Percentiles rank a stretch among this genome's conserved stretches.
phyloP scores from a whole-genome alignment of 73 alveolate genomes.

The Paramecium tetraurelia region DNA sequence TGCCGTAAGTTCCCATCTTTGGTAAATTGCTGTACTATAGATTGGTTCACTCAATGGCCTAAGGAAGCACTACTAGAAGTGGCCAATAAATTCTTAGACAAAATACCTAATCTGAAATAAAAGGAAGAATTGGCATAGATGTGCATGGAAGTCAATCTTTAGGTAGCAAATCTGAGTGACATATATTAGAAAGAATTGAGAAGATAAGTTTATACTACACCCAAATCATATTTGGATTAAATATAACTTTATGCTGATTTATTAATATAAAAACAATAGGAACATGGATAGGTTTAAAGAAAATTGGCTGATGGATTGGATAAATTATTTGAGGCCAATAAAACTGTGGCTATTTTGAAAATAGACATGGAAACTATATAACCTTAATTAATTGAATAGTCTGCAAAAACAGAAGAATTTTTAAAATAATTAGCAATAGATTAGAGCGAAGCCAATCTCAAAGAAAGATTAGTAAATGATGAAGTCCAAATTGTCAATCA shows the following conservation, averaged over 20 bases:
- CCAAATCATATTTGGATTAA: conserved; percentile 83
- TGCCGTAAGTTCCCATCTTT: conserved; percentile 95
- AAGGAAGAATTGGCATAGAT: conserved; percentile 63
- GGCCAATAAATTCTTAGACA: conserved; percentile 63
- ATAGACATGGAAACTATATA: conserved; percentile 71
- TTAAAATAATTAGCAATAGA: conserved; percentile 67
- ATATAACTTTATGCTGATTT: conserved; percentile 73
- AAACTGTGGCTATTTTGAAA: conserved; percentile 73
- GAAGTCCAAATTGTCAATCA: conserved; percentile 84
- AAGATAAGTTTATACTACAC: conserved; percentile 73
- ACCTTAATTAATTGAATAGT: conserved; percentile 73
- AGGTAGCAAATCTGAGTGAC: conserved; percentile 33
- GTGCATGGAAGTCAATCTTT: conserved; percentile 65
- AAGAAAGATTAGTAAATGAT: conserved; percentile 70
- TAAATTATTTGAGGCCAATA: conserved; percentile 74
- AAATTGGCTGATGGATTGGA: conserved; percentile 79
- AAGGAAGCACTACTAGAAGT: conserved; percentile 92
- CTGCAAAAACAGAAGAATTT: conserved; percentile 64
- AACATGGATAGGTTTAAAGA: conserved; percentile 60
- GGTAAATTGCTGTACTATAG: conserved; percentile 95
- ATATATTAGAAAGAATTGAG: conserved; percentile 59
- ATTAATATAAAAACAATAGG: conserved; percentile 59
- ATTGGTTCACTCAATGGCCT: conserved; percentile 98
- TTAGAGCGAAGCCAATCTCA: conserved; percentile 70
- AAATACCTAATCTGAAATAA: conserved; percentile 40